Base-by-base conservation (phyloP, 2,329 filamentous ascomycete genomes). In the Apiospora marii region DNA sequence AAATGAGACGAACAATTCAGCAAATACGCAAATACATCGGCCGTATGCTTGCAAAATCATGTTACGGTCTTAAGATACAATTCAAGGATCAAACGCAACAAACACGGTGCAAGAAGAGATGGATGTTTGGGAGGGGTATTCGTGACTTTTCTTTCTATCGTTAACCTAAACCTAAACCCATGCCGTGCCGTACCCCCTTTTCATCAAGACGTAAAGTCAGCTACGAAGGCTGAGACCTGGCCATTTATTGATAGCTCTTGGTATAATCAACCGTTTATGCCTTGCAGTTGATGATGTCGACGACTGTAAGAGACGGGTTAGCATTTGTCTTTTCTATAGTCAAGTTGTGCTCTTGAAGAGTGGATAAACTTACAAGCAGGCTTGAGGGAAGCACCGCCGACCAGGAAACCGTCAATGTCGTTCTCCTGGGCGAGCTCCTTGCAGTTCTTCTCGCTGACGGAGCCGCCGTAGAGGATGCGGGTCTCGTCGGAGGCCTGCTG, bases 381-480 rank as follows among this genome's bases (percentile, higher is more conserved):
- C 92, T 98, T 98, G 87, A 98, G 91, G 84, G 93, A 96, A 82
- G 96, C 96, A 85, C 96, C 96, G 77, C 96, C 96, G 77, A 98
- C 96, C 78, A 98, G 90, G 92, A 98, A 98, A 73, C 96, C 96
- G 84, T 99, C 96, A 84, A 99, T 98, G 85, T 99, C 96, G 76
- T 90, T 84, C 90, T 98, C 91, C 89, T 95, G 96, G 83, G 93
- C 91, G 80, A 99, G 90, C 76, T 98, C 96, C 81, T 88, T 90
- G 89, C 94, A 97, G 91, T 99, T 99, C 93, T 98, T 98, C 90
- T 98, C 96, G 83, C 89, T 97, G 80, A 99, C 96, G 80, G 93
- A 96, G 82, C 96, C 96, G 77, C 96, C 96, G 85, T 99, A 99
- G 82, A 99, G 92, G 83, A 99, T 94, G 80, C 96, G 91, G 74